phyloP scores from a whole-genome alignment of 2,329 filamentous ascomycete species.

The Huntiella moniliformis region DNA sequence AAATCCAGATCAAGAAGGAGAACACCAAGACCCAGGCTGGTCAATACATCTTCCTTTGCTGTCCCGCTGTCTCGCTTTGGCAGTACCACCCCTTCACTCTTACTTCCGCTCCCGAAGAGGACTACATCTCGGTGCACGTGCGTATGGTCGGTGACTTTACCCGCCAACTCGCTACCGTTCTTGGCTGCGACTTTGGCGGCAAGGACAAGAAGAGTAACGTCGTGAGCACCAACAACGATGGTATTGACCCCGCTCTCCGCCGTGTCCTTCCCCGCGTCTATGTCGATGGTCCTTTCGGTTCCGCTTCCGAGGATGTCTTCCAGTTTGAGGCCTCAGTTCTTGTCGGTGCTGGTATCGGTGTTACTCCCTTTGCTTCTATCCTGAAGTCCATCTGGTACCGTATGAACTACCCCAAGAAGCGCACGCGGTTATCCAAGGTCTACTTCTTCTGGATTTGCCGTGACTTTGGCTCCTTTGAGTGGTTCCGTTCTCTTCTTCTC shows the following conservation, averaged over 20 bases:
- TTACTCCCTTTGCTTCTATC: conserved; percentile 74
- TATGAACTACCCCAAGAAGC: conserved; percentile 71
- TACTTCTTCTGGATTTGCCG: conserved; percentile 90
- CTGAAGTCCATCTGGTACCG: conserved; percentile 87
- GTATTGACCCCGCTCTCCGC: conserved; percentile 41
- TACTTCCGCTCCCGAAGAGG: conserved; percentile 73
- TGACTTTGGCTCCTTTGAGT: conserved; percentile 76
- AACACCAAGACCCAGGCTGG: conserved; percentile 64
- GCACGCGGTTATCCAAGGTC: conserved; percentile 63
- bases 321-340: conserved; percentile 67
- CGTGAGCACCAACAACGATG: conserved; percentile 45
- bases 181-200: conserved; percentile 50
- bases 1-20: conserved; percentile 86
- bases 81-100: conserved; percentile 79
- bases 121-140: conserved; percentile 76
- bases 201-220: conserved; percentile 36
- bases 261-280: conserved; percentile 63
- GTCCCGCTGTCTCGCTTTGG: conserved; percentile 70
- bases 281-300: conserved; percentile 70
- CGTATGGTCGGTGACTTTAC: conserved; percentile 73
- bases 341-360: conserved; percentile 67
- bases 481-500: conserved; percentile 68
- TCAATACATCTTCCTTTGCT: conserved; percentile 80
- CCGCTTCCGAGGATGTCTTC: conserved; percentile 74
- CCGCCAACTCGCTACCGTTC: conserved; percentile 43